Conservation (phyloP, 2,329 filamentous ascomycete species). For the Colletotrichum tamarilloi region DNA sequence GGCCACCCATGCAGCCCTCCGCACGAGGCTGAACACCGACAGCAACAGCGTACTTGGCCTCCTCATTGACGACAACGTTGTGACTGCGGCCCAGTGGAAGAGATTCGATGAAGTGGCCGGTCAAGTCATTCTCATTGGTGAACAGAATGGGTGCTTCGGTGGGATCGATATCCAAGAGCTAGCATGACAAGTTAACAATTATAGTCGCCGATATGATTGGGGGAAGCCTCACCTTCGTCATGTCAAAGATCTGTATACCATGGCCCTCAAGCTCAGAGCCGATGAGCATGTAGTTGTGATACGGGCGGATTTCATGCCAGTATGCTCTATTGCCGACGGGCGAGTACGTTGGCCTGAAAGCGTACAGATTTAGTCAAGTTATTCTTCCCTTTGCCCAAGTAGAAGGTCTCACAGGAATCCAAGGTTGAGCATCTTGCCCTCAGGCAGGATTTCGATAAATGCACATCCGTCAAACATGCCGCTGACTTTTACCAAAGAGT, state of each 20-base stretch:
- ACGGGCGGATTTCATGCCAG: constrained; percentile 51
- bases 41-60: constrained; percentile 56
- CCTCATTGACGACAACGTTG: constrained; percentile 61
- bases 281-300: constrained; percentile 47
- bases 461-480: constrained; percentile 52
- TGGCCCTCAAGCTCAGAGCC: constrained; percentile 56
- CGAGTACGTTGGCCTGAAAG: constrained; percentile 29
- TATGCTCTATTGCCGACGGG: constrained; percentile 33
- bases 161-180: constrained; percentile 54
- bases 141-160: constrained; percentile 44
- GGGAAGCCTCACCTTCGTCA: constrained; percentile 53
- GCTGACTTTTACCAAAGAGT: constrained; percentile 12
- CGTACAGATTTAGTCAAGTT: neutral
- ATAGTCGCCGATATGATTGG: neutral
- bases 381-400: too few species aligned
- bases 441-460: constrained; percentile 55
- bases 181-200: neutral
- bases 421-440: constrained; percentile 55
- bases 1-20: constrained; percentile 55
- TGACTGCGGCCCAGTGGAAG: constrained; percentile 54
- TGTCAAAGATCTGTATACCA: constrained; percentile 71
- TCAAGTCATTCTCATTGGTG: constrained; percentile 42
- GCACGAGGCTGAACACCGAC: constrained; percentile 48
- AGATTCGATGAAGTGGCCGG: constrained; percentile 41
- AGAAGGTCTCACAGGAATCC: constrained; percentile 49